These are phyloP conservation scores for Dactylellina leptospora DNA, from an alignment of 2,329 filamentous ascomycete species.

Conservation along the genomic window DNA sequence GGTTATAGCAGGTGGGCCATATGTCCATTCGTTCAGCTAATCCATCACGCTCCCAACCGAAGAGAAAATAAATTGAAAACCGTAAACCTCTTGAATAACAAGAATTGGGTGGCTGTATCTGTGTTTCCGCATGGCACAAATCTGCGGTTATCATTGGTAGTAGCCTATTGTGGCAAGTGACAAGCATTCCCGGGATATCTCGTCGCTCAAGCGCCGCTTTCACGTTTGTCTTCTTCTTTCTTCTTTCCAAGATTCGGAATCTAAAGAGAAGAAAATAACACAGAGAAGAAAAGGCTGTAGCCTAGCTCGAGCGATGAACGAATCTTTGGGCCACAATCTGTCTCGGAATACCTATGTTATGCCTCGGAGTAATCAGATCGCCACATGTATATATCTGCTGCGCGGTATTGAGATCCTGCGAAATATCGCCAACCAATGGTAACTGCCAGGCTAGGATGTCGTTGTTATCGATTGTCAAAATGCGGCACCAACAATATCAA, in stretches of 20 bases:
- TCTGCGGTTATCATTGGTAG: constrained; percentile 48
- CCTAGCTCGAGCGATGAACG: constrained; percentile 15
- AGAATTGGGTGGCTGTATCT: constrained; percentile 4
- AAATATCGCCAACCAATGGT: constrained; percentile 22
- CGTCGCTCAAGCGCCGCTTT: constrained; percentile 8
- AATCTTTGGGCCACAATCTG: constrained; percentile 28
- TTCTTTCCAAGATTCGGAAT: background rate
- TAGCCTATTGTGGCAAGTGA: constrained; percentile 45
- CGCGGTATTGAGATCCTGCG: background rate
- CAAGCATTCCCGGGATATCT: constrained; percentile 27
- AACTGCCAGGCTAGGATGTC: constrained; percentile 21
- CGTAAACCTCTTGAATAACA: too few relatives aligned
- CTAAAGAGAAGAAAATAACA: too few relatives aligned
- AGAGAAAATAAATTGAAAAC: constrained; percentile 18
- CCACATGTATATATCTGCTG: constrained; percentile 15
- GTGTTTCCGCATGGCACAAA: constrained; percentile 28
- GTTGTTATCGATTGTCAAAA: constrained; percentile 19
- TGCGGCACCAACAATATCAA: background rate
- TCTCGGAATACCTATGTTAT: constrained; percentile 18
- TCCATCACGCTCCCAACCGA: background rate
- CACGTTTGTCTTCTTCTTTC: background rate
- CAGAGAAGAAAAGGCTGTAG: constrained; percentile 34
- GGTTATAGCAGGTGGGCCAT: constrained; percentile 16
- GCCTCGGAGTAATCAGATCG: constrained; percentile 47
- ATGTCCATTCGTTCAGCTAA: background rate